Evolutionary conservation across 345 rosid genomes (phyloP).

Genomic region (Erucastrum elatum): DNA sequence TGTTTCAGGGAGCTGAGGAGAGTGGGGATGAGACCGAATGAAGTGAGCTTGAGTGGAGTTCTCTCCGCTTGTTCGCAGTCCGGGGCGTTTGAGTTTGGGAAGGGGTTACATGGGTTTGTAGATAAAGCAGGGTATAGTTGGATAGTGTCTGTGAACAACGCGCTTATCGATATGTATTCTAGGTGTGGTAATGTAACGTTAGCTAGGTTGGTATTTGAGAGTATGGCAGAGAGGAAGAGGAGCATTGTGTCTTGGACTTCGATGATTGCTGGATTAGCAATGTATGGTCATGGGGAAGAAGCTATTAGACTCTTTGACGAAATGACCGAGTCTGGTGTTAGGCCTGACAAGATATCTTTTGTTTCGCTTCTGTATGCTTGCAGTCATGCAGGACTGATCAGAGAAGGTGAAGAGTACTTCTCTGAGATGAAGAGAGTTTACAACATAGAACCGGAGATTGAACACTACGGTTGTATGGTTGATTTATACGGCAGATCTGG

Average conservation of each 20-base stretch:
- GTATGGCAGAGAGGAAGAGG: conserved; percentile 35
- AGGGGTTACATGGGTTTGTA: conserved; percentile 47
- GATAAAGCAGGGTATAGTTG: conserved; percentile 51
- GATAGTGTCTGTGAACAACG: conserved; percentile 47
- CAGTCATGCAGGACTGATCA: conserved; percentile 65
- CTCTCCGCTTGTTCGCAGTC: conserved; percentile 59
- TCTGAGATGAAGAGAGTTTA: conserved; percentile 44
- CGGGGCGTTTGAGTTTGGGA: conserved; percentile 46
- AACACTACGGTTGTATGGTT: conserved; percentile 63
- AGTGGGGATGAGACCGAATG: conserved; percentile 47
- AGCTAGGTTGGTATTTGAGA: conserved; percentile 52
- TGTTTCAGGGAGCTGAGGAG: conserved; percentile 50
- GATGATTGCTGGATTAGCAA: conserved; percentile 56
- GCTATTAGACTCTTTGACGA: conserved; percentile 48
- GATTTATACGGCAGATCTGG: conserved; percentile 64
- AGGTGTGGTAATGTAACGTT: conserved; percentile 57
- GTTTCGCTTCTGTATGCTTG: conserved; percentile 60
- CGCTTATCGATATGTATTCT: conserved; percentile 65
- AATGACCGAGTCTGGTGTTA: conserved; percentile 42
- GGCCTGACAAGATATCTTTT: conserved; percentile 57
- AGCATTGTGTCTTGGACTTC: conserved; percentile 59
- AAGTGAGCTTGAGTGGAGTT: conserved; percentile 54
- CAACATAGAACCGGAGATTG: conserved; percentile 46
- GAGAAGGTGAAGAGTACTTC: conserved; percentile 53
- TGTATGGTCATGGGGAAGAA: conserved; percentile 56